Conservation (phyloP, 2,329 filamentous ascomycete species). For the Clarireedia hainanense region DNA sequence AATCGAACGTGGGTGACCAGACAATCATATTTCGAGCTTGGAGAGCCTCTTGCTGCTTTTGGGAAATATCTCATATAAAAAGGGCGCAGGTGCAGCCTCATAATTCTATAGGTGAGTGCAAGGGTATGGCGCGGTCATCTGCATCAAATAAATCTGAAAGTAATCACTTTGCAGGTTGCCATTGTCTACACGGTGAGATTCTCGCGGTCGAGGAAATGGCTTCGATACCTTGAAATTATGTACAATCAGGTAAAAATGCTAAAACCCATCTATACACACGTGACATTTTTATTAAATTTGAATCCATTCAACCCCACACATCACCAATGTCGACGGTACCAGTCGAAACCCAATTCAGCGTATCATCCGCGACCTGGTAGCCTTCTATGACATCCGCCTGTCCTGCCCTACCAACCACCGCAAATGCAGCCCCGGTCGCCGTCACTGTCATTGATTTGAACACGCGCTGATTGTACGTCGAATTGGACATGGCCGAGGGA, state of each 20-base stretch:
- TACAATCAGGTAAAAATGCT: background rate
- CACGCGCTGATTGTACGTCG: constrained; percentile 1
- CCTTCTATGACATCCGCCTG: background rate
- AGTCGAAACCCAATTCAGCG: background rate
- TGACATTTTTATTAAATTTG: background rate
- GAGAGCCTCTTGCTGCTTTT: background rate
- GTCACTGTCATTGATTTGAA: constrained; percentile 11
- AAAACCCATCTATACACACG: background rate
- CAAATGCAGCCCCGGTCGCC: constrained; percentile 11
- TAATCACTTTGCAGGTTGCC: too few species aligned
- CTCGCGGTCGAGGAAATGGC: background rate
- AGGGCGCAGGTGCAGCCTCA: background rate
- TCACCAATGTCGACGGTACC: constrained; percentile 8
- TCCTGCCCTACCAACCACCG: constrained; percentile 3
- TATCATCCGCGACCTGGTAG: background rate
- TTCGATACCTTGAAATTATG: background rate
- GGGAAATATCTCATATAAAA: background rate
- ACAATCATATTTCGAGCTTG: background rate
- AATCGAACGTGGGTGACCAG: background rate
- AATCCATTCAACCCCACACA: constrained; percentile 1
- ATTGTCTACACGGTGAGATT: background rate
- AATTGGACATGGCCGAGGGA: constrained; percentile 12
- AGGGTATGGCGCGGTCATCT: background rate
- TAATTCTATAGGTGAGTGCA: background rate
- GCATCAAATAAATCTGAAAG: background rate